phyloP scores from a whole-genome alignment of 148 eudicot species.

The Rhododendron ovatum region DNA sequence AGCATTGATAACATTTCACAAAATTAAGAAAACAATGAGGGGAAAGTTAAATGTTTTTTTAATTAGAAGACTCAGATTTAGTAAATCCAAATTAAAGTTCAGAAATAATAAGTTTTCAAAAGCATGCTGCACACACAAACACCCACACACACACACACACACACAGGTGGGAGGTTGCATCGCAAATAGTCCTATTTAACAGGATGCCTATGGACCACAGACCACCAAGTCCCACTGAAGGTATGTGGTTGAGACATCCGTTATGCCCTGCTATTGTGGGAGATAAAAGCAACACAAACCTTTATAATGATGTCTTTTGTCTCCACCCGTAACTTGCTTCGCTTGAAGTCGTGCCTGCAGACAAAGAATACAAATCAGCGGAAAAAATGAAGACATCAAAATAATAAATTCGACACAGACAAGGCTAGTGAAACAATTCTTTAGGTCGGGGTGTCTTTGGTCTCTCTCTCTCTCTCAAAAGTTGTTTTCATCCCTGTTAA shows the following conservation, averaged over 20 bases:
- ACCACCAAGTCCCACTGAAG: not conserved
- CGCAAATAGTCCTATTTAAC: not conserved
- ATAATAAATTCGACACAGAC: not conserved
- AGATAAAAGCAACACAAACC: slow-evolving; percentile 31
- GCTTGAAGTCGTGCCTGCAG: slow-evolving; percentile 93
- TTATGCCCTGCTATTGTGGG: not conserved
- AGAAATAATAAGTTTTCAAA: not conserved
- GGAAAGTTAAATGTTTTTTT: not conserved
- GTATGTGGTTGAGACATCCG: not conserved
- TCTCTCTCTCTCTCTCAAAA: not conserved
- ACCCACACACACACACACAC: not conserved
- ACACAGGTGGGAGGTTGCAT: not conserved
- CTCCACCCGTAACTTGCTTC: slow-evolving; percentile 63
- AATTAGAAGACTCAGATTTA: not conserved
- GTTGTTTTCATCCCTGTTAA: not conserved
- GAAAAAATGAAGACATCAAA: not conserved
- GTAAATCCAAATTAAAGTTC: not conserved
- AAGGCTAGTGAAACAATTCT: not conserved
- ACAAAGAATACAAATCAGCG: not conserved
- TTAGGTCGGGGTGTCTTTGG: not conserved
- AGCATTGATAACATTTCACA: not conserved
- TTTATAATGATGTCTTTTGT: slow-evolving; percentile 80
- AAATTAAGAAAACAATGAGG: not conserved
- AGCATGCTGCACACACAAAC: not conserved
- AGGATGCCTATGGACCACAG: not conserved